phyloP scores from a whole-genome alignment of 108 stramenopile genomes.

The Skeletonema grethae region DNA sequence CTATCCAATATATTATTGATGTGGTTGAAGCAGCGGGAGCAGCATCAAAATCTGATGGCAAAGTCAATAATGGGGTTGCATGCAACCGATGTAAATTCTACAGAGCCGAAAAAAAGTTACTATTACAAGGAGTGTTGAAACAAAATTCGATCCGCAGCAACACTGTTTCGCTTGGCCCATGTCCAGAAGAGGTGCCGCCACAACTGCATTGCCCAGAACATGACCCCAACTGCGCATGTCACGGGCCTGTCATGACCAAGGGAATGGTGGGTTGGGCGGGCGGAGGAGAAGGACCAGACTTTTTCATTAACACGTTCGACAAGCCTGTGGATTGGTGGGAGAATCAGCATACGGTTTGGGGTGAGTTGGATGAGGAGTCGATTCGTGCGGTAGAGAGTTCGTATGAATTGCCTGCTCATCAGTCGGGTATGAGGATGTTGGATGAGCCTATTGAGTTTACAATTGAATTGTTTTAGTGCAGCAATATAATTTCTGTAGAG shows the following conservation, averaged over 20 bases:
- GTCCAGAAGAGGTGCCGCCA: conserved; percentile 51
- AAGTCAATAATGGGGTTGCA: conserved; percentile 2
- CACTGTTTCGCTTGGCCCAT: conserved; percentile 41
- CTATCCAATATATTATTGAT: conserved; percentile 61
- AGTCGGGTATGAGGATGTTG: conserved; percentile 34
- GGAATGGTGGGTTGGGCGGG: conserved; percentile 85
- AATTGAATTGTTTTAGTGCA: conserved; percentile 16
- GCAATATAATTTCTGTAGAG: too few species aligned
- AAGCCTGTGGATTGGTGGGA: conserved; percentile 74
- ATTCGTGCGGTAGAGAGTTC: conserved; percentile 53
- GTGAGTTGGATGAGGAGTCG: conserved; percentile 55
- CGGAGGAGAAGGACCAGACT: conserved; percentile 71
- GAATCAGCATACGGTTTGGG: conserved; percentile 77
- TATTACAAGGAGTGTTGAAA: conserved; percentile 71
- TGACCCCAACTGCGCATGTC: conserved; percentile 73
- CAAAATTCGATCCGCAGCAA: conserved; percentile 22
- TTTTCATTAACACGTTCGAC: conserved; percentile 71
- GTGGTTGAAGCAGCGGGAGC: conserved; percentile 24
- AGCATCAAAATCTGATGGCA: neutral
- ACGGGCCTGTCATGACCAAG: conserved; percentile 72
- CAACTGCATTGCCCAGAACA: conserved; percentile 57
- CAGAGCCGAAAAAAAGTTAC: conserved; percentile 66
- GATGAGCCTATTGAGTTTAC: conserved; percentile 20
- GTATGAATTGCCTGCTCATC: conserved; percentile 50
- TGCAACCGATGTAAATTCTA: conserved; percentile 77